phyloP scores from a whole-genome alignment of 257 asterid genomes.

The Plantago ovata region DNA sequence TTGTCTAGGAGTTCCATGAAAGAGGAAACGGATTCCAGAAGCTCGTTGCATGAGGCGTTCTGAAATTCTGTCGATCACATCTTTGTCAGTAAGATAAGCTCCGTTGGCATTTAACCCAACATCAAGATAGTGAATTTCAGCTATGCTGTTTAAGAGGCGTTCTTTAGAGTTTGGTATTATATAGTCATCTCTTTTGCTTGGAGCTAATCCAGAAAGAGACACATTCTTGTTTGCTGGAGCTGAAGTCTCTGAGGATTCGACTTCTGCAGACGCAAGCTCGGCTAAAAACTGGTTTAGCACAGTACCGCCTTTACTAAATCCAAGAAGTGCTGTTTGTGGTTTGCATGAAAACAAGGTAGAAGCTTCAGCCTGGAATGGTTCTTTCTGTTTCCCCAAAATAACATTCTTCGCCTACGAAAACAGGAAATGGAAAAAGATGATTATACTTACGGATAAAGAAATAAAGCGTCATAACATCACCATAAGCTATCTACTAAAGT shows the following conservation, averaged over 20 bases:
- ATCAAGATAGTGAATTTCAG: slow-evolving; percentile 88
- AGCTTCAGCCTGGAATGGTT: slow-evolving; percentile 37
- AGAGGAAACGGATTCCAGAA: slow-evolving; percentile 52
- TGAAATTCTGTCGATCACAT: slow-evolving; percentile 49
- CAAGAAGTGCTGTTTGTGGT: slow-evolving; percentile 70
- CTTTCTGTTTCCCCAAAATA: slow-evolving; percentile 43
- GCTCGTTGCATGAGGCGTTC: slow-evolving; percentile 40
- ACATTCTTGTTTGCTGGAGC: slow-evolving; percentile 25
- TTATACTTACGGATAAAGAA: neutral
- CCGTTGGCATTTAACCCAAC: slow-evolving; percentile 82
- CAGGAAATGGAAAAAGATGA: slow-evolving; percentile 17
- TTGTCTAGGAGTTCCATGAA: slow-evolving; percentile 96
- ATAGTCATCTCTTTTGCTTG: slow-evolving; percentile 33
- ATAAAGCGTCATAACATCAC: neutral
- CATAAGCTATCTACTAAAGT: neutral
- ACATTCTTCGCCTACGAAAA: slow-evolving; percentile 51
- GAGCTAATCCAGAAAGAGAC: slow-evolving; percentile 23
- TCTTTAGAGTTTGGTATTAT: slow-evolving; percentile 67
- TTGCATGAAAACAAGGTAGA: slow-evolving; percentile 36
- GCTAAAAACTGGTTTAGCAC: slow-evolving; percentile 83
- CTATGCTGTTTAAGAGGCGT: slow-evolving; percentile 56
- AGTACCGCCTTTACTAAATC: slow-evolving; percentile 94
- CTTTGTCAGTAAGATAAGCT: slow-evolving; percentile 69
- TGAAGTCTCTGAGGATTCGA: slow-evolving; percentile 25
- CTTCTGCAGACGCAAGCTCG: slow-evolving; percentile 55